Conservation (phyloP, 192 early-diverging fungal genomes). For the Podila epigama region DNA sequence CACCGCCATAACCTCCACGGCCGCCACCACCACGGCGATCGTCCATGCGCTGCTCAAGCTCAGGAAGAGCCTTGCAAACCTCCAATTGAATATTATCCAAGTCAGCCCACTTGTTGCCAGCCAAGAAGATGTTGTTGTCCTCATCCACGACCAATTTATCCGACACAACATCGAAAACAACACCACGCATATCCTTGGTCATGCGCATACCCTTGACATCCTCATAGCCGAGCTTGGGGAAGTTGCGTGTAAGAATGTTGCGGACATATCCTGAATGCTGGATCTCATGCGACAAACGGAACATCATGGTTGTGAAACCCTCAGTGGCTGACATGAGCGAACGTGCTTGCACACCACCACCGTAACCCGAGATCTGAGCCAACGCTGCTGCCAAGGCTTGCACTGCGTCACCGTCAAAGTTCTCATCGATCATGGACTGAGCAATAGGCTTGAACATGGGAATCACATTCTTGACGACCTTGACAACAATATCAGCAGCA, state of each 20-base stretch:
- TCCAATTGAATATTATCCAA: conserved; percentile 69
- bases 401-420: conserved; percentile 72
- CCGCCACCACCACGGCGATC: conserved; percentile 50
- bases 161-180: conserved; percentile 83
- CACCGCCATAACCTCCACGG: conserved; percentile 48
- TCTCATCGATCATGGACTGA: conserved; percentile 71
- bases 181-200: conserved; percentile 79
- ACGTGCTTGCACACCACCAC: conserved; percentile 79
- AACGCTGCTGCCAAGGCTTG: conserved; percentile 84
- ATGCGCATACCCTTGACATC: conserved; percentile 85
- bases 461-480: conserved; percentile 77
- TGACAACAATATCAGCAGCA: conserved; percentile 71
- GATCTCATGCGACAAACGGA: conserved; percentile 69
- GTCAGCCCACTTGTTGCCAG: conserved; percentile 77
- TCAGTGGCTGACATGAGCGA: conserved; percentile 87
- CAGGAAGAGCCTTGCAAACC: conserved; percentile 79
- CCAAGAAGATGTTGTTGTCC: conserved; percentile 58
- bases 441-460: conserved; percentile 83
- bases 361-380: conserved; percentile 88
- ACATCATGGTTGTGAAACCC: conserved; percentile 82
- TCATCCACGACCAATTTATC: conserved; percentile 71
- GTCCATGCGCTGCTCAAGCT: conserved; percentile 70
- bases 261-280: conserved; percentile 86
- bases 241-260: conserved; percentile 73
- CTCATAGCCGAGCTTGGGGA: conserved; percentile 75